Evolutionary conservation across 179 eudicot species (phyloP).

Genomic region (Nepenthes alata): DNA sequence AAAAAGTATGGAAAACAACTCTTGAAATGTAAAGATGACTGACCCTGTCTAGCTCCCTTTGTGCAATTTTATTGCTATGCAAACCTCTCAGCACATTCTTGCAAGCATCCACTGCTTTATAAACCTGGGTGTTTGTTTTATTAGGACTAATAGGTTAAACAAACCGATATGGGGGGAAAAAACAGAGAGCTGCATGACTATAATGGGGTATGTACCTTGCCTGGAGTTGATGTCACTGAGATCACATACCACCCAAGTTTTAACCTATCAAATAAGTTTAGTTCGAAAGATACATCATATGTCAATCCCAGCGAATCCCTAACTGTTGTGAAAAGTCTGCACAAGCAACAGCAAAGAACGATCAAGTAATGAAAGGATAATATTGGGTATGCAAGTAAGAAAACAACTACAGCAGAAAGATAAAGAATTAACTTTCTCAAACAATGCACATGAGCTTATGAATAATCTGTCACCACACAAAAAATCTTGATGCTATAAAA

Average conservation of each 20-base stretch:
- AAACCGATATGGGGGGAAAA: constrained; percentile 2
- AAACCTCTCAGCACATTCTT: constrained; percentile 90
- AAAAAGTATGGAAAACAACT: too few species aligned
- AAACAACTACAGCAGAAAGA: background rate
- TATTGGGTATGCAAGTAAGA: background rate
- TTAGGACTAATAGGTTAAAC: constrained; percentile 7
- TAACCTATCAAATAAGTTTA: constrained; percentile 86
- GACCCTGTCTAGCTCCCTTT: constrained; percentile 92
- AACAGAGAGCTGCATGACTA: constrained; percentile 1
- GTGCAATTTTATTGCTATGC: constrained; percentile 60
- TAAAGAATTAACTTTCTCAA: background rate
- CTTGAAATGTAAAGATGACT: constrained; percentile 15
- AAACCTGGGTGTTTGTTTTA: constrained; percentile 42
- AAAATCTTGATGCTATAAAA: too few species aligned
- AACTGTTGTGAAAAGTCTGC: constrained; percentile 93
- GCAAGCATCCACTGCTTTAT: constrained; percentile 99
- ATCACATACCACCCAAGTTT: constrained; percentile 99
- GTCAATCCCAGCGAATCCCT: constrained; percentile 98
- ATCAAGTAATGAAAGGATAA: background rate
- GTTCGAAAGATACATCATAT: constrained; percentile 91
- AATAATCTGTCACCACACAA: too few species aligned
- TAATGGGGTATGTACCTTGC: constrained; percentile 47
- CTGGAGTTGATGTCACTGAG: constrained; percentile 99
- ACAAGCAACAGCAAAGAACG: background rate
- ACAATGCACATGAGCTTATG: background rate